Evolutionary conservation across 2,329 filamentous ascomycete species (phyloP), one percentile per base, ranked within the genome.

Genomic region (Trichoderma atrobrunneum): DNA sequence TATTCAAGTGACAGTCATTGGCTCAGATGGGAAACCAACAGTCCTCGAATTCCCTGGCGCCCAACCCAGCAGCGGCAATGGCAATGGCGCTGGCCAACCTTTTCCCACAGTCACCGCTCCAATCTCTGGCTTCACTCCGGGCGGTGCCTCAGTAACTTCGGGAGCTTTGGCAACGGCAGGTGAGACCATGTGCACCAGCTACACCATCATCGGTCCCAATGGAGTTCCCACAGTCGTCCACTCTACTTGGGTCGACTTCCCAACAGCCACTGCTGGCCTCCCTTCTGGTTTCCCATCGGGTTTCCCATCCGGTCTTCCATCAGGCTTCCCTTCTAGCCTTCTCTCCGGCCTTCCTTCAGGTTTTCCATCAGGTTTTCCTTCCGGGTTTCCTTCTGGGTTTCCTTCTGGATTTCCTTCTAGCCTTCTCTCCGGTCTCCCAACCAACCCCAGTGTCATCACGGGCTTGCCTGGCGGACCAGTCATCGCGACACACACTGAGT

Each of bases 141-240:
- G 56, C 24, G 12, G 24, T 65, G 51, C 14, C 10, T 51, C 59
- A 62, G 36, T 32, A 18, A 51, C 43, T 48, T 36, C 48, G n/a
- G n/a, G n/a, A 5, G 34, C 34, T 14, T 57, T 43, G 5, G 34
- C 66, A 36, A 71, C 65, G 2, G 39, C 51, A 26, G 72, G 56
- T 43, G 51, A 74, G 12, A 75, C 73, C 7, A 72, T 72, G 8
- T 73, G 73, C 36, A 76, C 75, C 16, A 75, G 66, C 43, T 76
- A 73, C 59, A 82, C 79, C 16, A 73, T 81, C 57, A 74, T 77
- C 51, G 81, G 81, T 3, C 48, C 77, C n/a, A 76, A 82, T 72
- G 80, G 80, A 7, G 72, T 76, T 48, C 77, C 79, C 12, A 82
- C 81, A 11, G 75, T 81, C 12, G 72, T 82, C 24, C 78, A 82